Evolutionary conservation across 2,329 filamentous ascomycete genomes (phyloP), one percentile per base, ranked within the genome.

Genomic region (Colletotrichum lindemuthianum): DNA sequence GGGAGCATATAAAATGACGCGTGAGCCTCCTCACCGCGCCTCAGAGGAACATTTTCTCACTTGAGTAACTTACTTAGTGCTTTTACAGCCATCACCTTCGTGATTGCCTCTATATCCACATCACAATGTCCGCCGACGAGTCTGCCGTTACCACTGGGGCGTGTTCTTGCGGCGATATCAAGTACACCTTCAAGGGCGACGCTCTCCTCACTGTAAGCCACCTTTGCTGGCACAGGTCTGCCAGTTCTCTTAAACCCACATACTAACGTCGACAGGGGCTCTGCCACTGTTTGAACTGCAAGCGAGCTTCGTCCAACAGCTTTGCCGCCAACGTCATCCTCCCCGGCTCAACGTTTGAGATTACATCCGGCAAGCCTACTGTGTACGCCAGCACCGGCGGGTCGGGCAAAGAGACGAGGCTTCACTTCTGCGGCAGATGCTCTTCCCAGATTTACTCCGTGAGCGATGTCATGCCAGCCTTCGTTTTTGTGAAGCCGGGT

Each of bases 41-140:
- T 3, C 5, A 24, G 5, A 0, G 1, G 4, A 24, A 4, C 24
- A 1, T 5, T 4, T 3, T 5, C 24, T 5, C 24, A 4, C 2
- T 3, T 24, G 24, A 24, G 24, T 4, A 24, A 24, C 24, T 24
- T 24, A 1, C 24, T 24, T 24, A 4, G 24, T 24, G 24, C 4
- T 24, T 24, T 24, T 24, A 24, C 24, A 24, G 24, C 24, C 24
- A 24, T 4, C 24, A 24, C 24, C 24, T 4, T 24, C 5, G 24
- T 1, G 5, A 5, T 1, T 24, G 4, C 24, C 5, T 24, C 24
- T 24, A 4, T 24, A 24, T 5, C 5, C 24, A 24, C n/a, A 4
- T 24, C 24, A 24, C 24, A 24, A 24, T 24, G 24, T 24, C 24
- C 4, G 24, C 24, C 5, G 24, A 24, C 2, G 24, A 24, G 24